Evolutionary conservation across 1,284 basidiomycete species (phyloP), one percentile per base, ranked within the genome.

Genomic region (Meripilus lineatus): DNA sequence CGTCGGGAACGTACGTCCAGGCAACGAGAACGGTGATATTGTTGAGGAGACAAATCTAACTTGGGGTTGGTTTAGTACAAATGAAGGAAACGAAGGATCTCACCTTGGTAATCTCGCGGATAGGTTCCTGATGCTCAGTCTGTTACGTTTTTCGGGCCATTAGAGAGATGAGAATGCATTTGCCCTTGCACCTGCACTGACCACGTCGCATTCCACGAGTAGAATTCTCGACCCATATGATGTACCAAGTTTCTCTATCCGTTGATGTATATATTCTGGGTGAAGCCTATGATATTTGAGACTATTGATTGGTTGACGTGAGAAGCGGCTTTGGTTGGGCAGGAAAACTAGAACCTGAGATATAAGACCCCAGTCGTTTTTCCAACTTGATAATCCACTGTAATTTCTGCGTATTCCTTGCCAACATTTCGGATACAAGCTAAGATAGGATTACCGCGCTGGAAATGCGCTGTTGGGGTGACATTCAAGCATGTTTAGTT

Each of bases 281-380:
- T 99, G 96, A 14, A 99, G 74, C 21, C 94, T 87, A 58, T 99
- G 94, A 56, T 99, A 99, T 54, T 86, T 88, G 48, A 99, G 65
- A 59, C 94, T 98, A 47, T 15, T 26, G 6, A 21, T 45, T 15
- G 13, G 42, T n/a, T 10, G 22, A 42, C n/a, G n/a, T n/a, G n/a
- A 24, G 22, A 13, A 15, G 18, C 7, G 20, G 39, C 1, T 28
- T 5, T 10, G 17, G 44, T 41, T 38, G 2, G 21, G 18, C 38
- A 39, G 8, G 34, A 22, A 34, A 21, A 48, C 2, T 11, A 18
- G 53, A 69, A 88, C 92, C 91, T 94, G 38, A 98, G 73, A 58
- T 87, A 98, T 22, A 98, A 66, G 3, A 94, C 85, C n/a, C 93
- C 89, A 5, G 91, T 92, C 21, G 93, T 95, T n/a, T 84, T 74